Conservation (phyloP, 2,329 filamentous ascomycete genomes). For the Fusarium papillatum region DNA sequence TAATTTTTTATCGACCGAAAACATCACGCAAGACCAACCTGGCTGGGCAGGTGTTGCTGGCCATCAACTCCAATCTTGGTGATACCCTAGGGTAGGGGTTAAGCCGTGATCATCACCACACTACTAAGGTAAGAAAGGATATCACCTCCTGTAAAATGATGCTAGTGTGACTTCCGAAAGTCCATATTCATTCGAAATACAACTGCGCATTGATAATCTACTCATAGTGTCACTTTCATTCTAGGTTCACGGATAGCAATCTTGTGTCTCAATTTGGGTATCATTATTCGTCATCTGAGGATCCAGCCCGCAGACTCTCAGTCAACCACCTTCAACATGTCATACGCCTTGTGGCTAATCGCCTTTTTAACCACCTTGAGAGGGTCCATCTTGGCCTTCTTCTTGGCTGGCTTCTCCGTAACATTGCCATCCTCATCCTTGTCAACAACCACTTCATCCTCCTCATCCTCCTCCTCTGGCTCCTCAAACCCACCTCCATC, state of each 20-base stretch:
- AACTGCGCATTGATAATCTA: background rate
- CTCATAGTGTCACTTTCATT: background rate
- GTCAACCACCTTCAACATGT: slow-evolving; percentile 68
- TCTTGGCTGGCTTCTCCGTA: slow-evolving; percentile 39
- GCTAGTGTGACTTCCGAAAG: background rate
- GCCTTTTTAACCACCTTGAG: slow-evolving; percentile 61
- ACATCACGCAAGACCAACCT: background rate
- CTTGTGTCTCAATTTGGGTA: slow-evolving; percentile 28
- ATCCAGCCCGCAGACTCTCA: slow-evolving; percentile 43
- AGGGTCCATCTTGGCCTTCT: slow-evolving; percentile 59
- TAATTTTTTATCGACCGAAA: background rate
- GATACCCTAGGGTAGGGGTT: background rate
- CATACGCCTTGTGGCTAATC: slow-evolving; percentile 66
- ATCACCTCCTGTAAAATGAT: background rate
- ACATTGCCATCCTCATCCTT: slow-evolving; percentile 42
- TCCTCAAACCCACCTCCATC: slow-evolving; percentile 62
- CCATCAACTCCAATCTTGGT: background rate
- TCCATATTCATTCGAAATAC: background rate
- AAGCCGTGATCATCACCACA: background rate
- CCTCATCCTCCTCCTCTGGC: slow-evolving; percentile 45
- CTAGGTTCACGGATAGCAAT: background rate
- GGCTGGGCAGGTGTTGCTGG: background rate
- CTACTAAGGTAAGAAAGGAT: background rate
- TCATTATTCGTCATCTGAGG: slow-evolving; percentile 25
- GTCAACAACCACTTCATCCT: slow-evolving; percentile 51